Base-by-base conservation (phyloP, 495 filamentous ascomycete species). In the Saxophila tyrrhenica region DNA sequence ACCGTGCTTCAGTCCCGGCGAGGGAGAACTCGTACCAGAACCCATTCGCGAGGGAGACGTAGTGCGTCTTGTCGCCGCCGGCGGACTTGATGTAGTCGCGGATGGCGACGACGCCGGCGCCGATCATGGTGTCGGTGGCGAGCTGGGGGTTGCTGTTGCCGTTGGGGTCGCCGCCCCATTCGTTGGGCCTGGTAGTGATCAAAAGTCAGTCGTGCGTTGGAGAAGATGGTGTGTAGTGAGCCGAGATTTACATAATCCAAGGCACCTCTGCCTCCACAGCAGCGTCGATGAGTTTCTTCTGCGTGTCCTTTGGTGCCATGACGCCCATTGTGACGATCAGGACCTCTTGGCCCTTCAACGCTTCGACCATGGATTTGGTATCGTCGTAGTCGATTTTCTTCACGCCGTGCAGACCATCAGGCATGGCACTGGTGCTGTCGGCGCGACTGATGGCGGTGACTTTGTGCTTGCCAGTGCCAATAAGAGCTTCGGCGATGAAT, bases 11-110 rank as follows among this genome's bases (percentile, higher is more conserved):
- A 0, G 66, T 60, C 11, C 65, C 43, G 0, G 63, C 64, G 0
- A 79, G 59, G 54, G 69, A 74, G 50, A 65, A 77, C 48, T 79
- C 76, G 63, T 78, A 80, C 77, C 77, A 79, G 59, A 77, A 75
- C 3, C 69, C 67, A 32, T 68, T 72, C 10, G 2, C 21, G 5
- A 60, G 0, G 25, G 1, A 21, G n/a, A 59, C 29, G n/a, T 13
- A 50, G 17, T 44, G 41, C 41, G 41, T 42, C 47, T 1, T 8
- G 16, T 16, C 38, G 39, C 25, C 21, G 13, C 62, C 64, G 8
- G 17, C 41, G 3, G 7, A 8, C 41, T 44, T n/a, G 17, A 44
- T 21, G 17, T 44, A 21, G 5, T 5, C 41, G 19, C 19, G 41
- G n/a, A 44, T 44, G 7, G 15, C 41, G 9, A 9, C 35, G 35